These are phyloP conservation scores for Lactarius hengduanensis DNA, from an alignment of 768 basidiomycete genomes.

Conservation along the genomic window DNA sequence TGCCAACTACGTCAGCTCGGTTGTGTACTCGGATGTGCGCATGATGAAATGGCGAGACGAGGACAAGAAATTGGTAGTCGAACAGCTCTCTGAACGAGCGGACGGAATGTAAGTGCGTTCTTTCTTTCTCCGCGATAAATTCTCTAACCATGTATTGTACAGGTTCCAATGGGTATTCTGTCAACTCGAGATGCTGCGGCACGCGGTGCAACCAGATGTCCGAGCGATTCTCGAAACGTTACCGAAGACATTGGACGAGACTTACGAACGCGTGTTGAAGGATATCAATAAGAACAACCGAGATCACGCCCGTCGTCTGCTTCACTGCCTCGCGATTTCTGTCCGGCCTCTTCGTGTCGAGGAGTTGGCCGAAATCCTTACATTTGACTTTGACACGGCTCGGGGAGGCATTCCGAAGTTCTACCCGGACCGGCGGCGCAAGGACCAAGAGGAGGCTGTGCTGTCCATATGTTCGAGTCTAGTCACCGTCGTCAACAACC, in stretches of 20 bases:
- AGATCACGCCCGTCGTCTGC: constrained; percentile 7
- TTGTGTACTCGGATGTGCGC: no score
- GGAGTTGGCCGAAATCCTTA: constrained; percentile 11
- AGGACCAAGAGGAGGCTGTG: background rate
- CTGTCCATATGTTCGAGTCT: constrained; percentile 17
- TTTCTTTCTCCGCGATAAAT: background rate
- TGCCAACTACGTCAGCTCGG: no score
- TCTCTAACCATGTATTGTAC: background rate
- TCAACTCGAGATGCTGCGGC: background rate
- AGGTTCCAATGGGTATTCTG: background rate
- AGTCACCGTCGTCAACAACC: background rate
- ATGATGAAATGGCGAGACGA: no score
- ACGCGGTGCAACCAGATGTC: background rate
- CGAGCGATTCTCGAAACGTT: background rate
- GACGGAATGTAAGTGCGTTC: background rate
- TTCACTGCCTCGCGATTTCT: constrained; percentile 7
- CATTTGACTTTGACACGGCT: constrained; percentile 9
- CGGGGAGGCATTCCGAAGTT: background rate
- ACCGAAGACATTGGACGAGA: background rate
- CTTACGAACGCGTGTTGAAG: background rate
- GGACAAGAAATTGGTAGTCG: no score
- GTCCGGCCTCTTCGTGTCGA: background rate
- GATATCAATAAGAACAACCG: constrained; percentile 3
- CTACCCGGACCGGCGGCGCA: constrained; percentile 8
- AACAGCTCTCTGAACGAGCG: no score